phyloP scores from a whole-genome alignment of 176 grass and related monocot genomes.

The Melocanna baccifera region DNA sequence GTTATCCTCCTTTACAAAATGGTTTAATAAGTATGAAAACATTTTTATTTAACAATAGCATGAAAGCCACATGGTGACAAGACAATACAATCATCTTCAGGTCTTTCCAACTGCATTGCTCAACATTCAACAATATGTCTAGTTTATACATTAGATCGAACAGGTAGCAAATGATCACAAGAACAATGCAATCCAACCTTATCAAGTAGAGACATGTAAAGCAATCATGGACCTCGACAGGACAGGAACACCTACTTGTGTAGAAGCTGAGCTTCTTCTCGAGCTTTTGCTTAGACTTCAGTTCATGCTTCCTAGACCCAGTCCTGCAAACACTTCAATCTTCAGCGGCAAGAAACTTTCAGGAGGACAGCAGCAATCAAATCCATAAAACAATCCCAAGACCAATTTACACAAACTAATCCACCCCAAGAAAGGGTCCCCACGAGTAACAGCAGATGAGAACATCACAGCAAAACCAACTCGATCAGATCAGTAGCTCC shows the following conservation, averaged over 20 bases:
- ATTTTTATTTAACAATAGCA: background rate
- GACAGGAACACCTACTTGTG: conserved; percentile 25
- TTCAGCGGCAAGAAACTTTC: conserved; percentile 3
- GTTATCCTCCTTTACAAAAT: background rate
- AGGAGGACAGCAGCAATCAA: background rate
- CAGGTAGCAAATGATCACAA: background rate
- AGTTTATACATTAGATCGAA: background rate
- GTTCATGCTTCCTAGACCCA: conserved; percentile 40
- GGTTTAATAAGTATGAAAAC: background rate
- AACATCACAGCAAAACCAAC: background rate
- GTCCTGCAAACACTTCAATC: conserved; percentile 36
- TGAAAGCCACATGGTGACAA: background rate
- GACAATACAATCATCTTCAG: background rate
- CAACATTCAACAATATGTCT: background rate
- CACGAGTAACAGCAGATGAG: background rate
- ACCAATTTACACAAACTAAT: background rate
- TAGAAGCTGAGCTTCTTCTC: conserved; percentile 55
- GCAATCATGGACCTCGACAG: background rate
- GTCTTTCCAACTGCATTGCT: background rate
- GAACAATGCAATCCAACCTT: background rate
- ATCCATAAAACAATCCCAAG: background rate
- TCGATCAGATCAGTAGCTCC: background rate
- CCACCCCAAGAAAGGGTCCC: background rate
- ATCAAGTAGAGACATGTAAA: background rate
- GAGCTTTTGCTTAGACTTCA: conserved; percentile 47